phyloP scores from a whole-genome alignment of 2,329 filamentous ascomycete species.

The Leptographium flavum region DNA sequence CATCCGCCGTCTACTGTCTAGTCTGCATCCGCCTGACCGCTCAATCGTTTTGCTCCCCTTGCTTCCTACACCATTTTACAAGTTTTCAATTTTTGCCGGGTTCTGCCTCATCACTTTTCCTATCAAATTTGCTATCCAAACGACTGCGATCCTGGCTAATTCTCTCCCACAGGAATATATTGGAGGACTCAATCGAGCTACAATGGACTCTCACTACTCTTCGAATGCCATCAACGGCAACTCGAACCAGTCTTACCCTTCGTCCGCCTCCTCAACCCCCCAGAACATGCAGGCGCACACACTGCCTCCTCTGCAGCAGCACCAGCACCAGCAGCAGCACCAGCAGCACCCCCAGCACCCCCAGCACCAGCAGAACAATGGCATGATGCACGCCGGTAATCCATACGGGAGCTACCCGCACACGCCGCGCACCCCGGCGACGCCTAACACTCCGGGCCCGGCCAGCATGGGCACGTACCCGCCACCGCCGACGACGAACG shows the following conservation, averaged over 20 bases:
- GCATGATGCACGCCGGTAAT: constrained; percentile 33
- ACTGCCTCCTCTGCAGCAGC: constrained; percentile 21
- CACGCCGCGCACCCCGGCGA: constrained; percentile 47
- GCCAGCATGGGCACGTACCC: constrained; percentile 38
- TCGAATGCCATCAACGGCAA: constrained; percentile 18
- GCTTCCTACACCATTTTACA: too few species aligned
- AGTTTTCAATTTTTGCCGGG: too few species aligned
- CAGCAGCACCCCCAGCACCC: constrained; percentile 17
- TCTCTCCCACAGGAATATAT: neutral
- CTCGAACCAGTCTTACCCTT: constrained; percentile 16
- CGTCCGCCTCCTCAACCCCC: constrained; percentile 14
- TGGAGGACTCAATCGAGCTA: constrained; percentile 5
- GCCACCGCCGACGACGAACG: constrained; percentile 28
- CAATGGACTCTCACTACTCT: constrained; percentile 18
- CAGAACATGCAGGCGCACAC: constrained; percentile 16
- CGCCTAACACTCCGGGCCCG: constrained; percentile 46
- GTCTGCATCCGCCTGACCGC: too few species aligned
- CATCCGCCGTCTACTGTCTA: too few species aligned
- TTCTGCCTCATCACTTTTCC: too few species aligned
- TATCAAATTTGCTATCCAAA: too few species aligned
- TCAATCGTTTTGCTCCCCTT: too few species aligned
- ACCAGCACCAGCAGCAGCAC: constrained; percentile 21
- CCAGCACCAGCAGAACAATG: constrained; percentile 19
- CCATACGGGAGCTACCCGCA: constrained; percentile 44
- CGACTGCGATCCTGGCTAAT: neutral